Evolutionary conservation across 1,284 basidiomycete species (phyloP).

Genomic region (Rhizoctonia solani): DNA sequence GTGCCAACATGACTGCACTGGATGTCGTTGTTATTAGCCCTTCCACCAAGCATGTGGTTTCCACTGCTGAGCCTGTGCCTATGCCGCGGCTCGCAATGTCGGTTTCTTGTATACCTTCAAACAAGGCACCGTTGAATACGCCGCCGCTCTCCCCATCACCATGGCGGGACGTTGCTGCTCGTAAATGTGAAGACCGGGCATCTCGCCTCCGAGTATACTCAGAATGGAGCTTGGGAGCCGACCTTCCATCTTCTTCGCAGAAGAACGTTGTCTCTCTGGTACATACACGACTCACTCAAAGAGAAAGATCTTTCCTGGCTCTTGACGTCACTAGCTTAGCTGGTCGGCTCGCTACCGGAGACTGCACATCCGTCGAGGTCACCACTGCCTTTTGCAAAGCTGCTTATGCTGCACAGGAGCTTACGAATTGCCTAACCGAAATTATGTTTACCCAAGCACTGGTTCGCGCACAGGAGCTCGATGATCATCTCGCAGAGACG

Average conservation of each 20-base stretch:
- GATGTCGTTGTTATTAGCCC: neutral
- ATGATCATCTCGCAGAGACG: slow-evolving; percentile 46
- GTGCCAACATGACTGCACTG: slow-evolving; percentile 20
- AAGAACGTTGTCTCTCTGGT: slow-evolving; percentile 15
- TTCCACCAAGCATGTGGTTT: neutral
- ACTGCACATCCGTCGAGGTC: slow-evolving; percentile 42
- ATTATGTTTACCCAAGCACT: slow-evolving; percentile 51
- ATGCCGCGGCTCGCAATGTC: slow-evolving; percentile 4
- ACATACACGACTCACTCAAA: slow-evolving; percentile 24
- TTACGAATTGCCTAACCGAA: slow-evolving; percentile 51
- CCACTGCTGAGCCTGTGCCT: neutral
- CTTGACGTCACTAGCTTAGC: slow-evolving; percentile 42
- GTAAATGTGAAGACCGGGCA: slow-evolving; percentile 25
- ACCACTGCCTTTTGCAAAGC: slow-evolving; percentile 45
- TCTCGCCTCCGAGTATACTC: slow-evolving; percentile 5
- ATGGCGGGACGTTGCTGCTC: slow-evolving; percentile 34
- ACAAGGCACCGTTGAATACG: neutral
- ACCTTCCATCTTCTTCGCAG: slow-evolving; percentile 13
- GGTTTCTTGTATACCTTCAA: neutral
- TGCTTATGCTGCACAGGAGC: slow-evolving; percentile 45
- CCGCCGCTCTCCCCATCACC: slow-evolving; percentile 23
- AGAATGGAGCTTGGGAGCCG: slow-evolving; percentile 6
- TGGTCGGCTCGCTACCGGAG: slow-evolving; percentile 39
- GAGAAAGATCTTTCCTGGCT: slow-evolving; percentile 38
- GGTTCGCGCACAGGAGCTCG: slow-evolving; percentile 47